These are phyloP conservation scores for Danielia oregonensis DNA, from an alignment of 805 yeast species.

Conservation along the genomic window DNA sequence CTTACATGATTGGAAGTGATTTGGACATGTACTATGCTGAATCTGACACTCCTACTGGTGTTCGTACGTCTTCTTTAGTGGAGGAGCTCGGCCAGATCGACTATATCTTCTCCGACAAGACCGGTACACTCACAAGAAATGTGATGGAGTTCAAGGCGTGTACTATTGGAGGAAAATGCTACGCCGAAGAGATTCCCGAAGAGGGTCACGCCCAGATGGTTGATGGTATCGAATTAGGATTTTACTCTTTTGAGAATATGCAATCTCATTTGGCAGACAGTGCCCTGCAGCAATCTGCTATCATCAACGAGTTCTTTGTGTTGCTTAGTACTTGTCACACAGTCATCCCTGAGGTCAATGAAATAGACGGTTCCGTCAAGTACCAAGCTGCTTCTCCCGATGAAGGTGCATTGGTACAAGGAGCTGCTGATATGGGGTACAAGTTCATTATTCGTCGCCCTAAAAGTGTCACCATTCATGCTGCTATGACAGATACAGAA, in stretches of 20 bases:
- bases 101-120: slow-evolving; percentile 93
- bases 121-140: slow-evolving; percentile 94
- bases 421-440: slow-evolving; percentile 88
- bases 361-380: slow-evolving; percentile 58
- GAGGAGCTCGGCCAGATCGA: slow-evolving; percentile 98
- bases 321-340: slow-evolving; percentile 93
- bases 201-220: slow-evolving; percentile 66
- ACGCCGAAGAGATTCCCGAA: slow-evolving; percentile 86
- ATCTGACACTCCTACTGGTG: slow-evolving; percentile 91
- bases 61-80: slow-evolving; percentile 90
- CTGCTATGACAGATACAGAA: slow-evolving; percentile 44
- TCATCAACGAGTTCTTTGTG: slow-evolving; percentile 73
- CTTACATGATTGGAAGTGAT: slow-evolving; percentile 89
- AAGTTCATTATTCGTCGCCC: slow-evolving; percentile 85
- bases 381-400: slow-evolving; percentile 99
- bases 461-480: slow-evolving; percentile 64
- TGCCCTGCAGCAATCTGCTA: slow-evolving; percentile 42
- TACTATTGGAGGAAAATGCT: slow-evolving; percentile 88
- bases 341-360: slow-evolving; percentile 85
- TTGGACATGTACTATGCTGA: slow-evolving; percentile 86
- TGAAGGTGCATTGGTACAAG: slow-evolving; percentile 97
- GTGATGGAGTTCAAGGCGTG: slow-evolving; percentile 96
- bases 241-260: slow-evolving; percentile 64
- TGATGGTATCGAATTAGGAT: slow-evolving; percentile 83
- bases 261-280: slow-evolving; percentile 45